Evolutionary conservation across 2,329 filamentous ascomycete genomes (phyloP), one percentile per base, ranked within the genome.

Genomic region (Chaetothyriales sp.): DNA sequence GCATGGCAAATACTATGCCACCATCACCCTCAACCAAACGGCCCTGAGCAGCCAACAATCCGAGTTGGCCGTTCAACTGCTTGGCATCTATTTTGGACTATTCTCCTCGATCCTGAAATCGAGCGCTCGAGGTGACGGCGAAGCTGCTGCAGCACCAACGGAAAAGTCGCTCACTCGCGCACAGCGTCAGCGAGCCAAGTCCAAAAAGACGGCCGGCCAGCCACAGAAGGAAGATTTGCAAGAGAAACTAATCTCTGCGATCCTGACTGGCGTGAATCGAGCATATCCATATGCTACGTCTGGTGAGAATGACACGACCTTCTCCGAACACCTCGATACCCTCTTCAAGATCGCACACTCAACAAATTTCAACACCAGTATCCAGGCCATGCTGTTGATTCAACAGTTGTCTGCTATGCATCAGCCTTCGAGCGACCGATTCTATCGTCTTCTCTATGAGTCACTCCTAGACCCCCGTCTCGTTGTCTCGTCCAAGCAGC

Each of bases 321-420:
- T 96, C 57, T 86, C 93, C 62, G 81, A 83, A 52, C 90, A 98
- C 63, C 78, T 98, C 51, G 84, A 96, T 64, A 95, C 90, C 2
- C 76, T 98, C 22, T 98, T 95, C 76, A 83, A 81, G 61, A 92
- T 98, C 61, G 94, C 92, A 0, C 92, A 98, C 68, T 96, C 90
- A 0, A 87, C 90, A 51, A 98, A 98, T 67, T 96, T 98, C 76
- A 98, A 96, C 70, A 98, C 92, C 0, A 92, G 88, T 64, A 86
- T 98, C 39, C 92, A 98, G 68, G 90, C 92, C 32, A 77, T 98
- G 57, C 84, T 95, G 70, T 73, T 98, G 46, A 93, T 98, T 58
- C 92, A 96, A 65, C 92, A 96, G 65, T 77, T 98, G 25, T 86
- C 88, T 0, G 74, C 81, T 1, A 79, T 82, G 2, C 87, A 92